phyloP scores from a whole-genome alignment of 257 asterid species.

The Solanum ossicruentum region DNA sequence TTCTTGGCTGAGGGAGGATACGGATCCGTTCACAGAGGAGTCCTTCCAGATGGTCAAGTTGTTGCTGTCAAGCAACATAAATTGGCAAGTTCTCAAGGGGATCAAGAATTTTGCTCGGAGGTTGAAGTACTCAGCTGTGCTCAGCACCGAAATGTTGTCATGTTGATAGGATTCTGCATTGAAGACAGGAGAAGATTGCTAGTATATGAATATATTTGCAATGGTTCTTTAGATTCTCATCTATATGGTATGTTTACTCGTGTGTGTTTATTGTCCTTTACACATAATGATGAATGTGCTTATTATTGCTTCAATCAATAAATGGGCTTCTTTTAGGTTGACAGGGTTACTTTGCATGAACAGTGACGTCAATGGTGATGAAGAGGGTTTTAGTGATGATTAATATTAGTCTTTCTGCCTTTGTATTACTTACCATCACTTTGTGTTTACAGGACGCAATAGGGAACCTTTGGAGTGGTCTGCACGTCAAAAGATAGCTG shows the following conservation, averaged over 20 bases:
- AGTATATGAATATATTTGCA: conserved; percentile 87
- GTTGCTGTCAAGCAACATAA: conserved; percentile 94
- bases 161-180: conserved; percentile 84
- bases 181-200: conserved; percentile 78
- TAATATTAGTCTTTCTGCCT: neutral
- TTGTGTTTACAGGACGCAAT: conserved; percentile 40
- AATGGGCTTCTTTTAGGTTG: neutral
- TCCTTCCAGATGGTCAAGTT: conserved; percentile 79
- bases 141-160: conserved; percentile 93
- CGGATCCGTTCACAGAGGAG: conserved; percentile 89
- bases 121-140: conserved; percentile 97
- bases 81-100: conserved; percentile 95
- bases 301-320: neutral
- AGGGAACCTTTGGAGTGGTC: conserved; percentile 57
- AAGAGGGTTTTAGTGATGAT: neutral
- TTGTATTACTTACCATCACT: neutral
- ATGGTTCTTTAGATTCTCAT: conserved; percentile 89
- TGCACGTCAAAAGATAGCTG: conserved; percentile 78
- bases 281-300: neutral
- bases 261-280: neutral
- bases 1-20: conserved; percentile 93
- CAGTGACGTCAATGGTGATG: neutral
- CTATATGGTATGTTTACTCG: conserved; percentile 50
- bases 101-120: conserved; percentile 94
- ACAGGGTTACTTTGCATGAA: neutral